Percentiles rank a stretch among this genome's conserved stretches.
phyloP scores from a whole-genome alignment of 2,329 filamentous ascomycete species.

The Phialophora verrucosa region DNA sequence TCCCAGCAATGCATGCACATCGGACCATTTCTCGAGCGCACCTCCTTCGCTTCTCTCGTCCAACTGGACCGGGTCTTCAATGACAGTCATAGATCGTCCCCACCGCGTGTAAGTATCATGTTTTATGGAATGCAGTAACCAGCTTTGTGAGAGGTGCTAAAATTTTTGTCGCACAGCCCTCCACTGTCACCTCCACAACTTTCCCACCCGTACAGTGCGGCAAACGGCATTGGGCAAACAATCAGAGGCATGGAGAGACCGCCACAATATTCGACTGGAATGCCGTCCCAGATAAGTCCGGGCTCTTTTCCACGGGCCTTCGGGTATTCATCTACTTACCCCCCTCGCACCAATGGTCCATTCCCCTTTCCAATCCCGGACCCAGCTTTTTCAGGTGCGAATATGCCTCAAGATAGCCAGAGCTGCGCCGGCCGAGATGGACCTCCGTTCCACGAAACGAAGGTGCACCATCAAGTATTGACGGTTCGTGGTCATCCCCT shows the following conservation, averaged over 20 bases:
- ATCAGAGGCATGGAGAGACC: conserved; percentile 48
- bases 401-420: conserved; percentile 30
- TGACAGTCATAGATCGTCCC: conserved; percentile 35
- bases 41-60: conserved; percentile 39
- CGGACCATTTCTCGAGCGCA: conserved; percentile 36
- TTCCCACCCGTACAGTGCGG: conserved; percentile 27
- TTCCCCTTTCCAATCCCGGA: conserved; percentile 41
- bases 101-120: conserved; percentile 47
- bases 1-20: conserved; percentile 39
- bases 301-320: conserved; percentile 18
- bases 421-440: conserved; percentile 45
- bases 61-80: conserved; percentile 33
- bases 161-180: conserved; percentile 30
- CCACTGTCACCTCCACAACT: conserved; percentile 35
- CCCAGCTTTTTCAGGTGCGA: conserved; percentile 32
- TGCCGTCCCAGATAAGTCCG: conserved; percentile 29
- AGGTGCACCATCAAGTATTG: conserved; percentile 45
- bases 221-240: conserved; percentile 31
- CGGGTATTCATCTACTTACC: conserved; percentile 27
- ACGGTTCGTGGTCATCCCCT: conserved; percentile 54
- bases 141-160: conserved; percentile 24
- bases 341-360: conserved; percentile 24
- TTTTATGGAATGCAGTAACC: conserved; percentile 1
- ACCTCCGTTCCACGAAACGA: conserved; percentile 52
- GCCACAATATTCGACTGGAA: conserved; percentile 26